Percentiles rank a stretch among this genome's conserved stretches.
Evolutionary conservation across 2,329 filamentous ascomycete species (phyloP).

Genomic region (Grosmannia serpens): DNA sequence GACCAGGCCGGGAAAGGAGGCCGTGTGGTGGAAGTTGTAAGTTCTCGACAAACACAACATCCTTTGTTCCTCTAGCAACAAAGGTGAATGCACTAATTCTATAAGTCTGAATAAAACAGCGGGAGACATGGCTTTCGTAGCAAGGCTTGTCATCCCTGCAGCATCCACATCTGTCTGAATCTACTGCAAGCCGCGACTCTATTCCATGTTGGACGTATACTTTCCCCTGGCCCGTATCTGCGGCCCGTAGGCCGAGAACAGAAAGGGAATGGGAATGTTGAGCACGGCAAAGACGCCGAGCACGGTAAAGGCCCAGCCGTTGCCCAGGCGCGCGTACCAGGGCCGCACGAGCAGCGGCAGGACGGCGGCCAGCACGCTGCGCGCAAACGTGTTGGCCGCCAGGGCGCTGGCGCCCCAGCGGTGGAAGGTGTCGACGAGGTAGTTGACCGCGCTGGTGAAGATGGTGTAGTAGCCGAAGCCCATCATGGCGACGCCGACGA

Average conservation of each 20-base stretch:
- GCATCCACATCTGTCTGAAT: too few species aligned
- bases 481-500: constrained; percentile 26
- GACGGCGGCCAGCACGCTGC: constrained; percentile 43
- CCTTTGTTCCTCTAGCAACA: too few species aligned
- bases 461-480: constrained; percentile 25
- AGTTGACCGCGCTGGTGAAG: constrained; percentile 43
- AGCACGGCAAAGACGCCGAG: constrained; percentile 32
- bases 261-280: constrained; percentile 44
- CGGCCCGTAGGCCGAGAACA: background rate
- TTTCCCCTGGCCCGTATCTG: background rate
- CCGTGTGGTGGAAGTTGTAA: too few species aligned
- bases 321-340: constrained; percentile 49
- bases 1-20: too few species aligned
- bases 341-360: constrained; percentile 46
- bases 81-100: too few species aligned
- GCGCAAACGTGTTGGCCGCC: constrained; percentile 50
- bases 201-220: background rate
- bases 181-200: too few species aligned
- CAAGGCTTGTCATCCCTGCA: too few species aligned
- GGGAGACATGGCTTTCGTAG: too few species aligned
- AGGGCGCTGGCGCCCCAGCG: constrained; percentile 50
- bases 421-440: constrained; percentile 41
- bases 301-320: constrained; percentile 45
- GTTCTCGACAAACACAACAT: too few species aligned
- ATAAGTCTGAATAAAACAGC: too few species aligned